Base-by-base conservation (phyloP, 2,329 filamentous ascomycete genomes). In the Trichophyton equinum region DNA sequence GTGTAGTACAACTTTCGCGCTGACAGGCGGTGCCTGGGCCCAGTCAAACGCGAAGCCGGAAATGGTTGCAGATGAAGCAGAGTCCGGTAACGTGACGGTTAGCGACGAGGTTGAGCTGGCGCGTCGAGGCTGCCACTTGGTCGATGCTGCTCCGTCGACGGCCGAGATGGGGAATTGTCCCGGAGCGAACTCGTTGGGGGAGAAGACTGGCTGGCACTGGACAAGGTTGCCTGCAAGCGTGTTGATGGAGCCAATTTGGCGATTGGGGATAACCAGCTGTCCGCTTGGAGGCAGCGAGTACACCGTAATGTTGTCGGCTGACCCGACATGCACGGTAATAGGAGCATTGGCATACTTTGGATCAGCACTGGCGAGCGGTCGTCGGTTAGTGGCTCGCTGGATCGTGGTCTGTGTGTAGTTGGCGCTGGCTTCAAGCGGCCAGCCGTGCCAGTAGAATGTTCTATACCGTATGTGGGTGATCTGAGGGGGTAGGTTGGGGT, bases 91-190 rank as follows among this genome's bases (percentile, higher is more conserved):
- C 25, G 81, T 76, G 49, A 89, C 78, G 0, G 81, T 83, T 13
- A 88, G 67, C 3, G 79, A 80, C 30, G 80, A 76, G 3, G 79
- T 75, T 0, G 71, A 72, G 57, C 82, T 81, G 1, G 79, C 75
- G 7, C 67, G 68, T 1, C 73, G 68, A 0, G 85, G 85, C 67
- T 87, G 84, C 85, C 85, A 89, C 65, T 81, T 82, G 0, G 85
- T 88, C 18, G 81, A 81, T 4, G 81, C 76, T 1, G 84, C 83
- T 59, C 86, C 86, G 66, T 89, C 86, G 58, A 86, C 79, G 2
- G 84, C 85, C 0, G 81, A 78, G 59, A 86, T 76, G 1, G 86
- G 85, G 73, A 89, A 87, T 70, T 89, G 87, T 13, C 86, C 87
- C 0, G 84, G 81, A 27, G 79, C 73, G 67, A 79, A 82, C 1